Conservation (phyloP, 345 rosid genomes). For the Ricinus communis region DNA sequence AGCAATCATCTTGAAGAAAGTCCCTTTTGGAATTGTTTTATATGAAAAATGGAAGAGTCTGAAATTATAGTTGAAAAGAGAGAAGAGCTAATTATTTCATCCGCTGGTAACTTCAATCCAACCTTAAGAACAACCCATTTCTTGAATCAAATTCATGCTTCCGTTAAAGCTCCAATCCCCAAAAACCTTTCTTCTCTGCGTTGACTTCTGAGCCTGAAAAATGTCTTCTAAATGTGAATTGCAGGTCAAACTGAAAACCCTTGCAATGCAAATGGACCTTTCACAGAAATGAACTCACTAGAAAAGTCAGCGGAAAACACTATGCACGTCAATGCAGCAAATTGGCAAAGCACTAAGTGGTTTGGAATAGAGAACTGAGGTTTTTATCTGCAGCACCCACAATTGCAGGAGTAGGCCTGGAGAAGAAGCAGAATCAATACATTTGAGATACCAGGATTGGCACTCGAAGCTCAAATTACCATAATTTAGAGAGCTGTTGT, state of each 20-base stretch:
- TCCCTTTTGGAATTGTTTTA: no score
- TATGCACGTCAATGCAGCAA: no score
- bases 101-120: not conserved
- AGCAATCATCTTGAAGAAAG: no score
- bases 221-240: not conserved
- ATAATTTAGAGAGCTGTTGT: slow-evolving; percentile 24
- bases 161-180: not conserved
- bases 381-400: not conserved
- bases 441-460: not conserved
- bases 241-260: no score
- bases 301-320: no score
- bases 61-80: not conserved
- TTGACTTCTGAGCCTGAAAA: not conserved
- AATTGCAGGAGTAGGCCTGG: not conserved
- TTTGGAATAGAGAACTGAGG: slow-evolving; percentile 23
- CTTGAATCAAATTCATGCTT: not conserved
- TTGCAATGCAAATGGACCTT: no score
- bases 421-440: slow-evolving; percentile 4
- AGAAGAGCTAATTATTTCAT: slow-evolving; percentile 6
- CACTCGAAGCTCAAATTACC: slow-evolving; percentile 26
- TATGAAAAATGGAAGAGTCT: slow-evolving; percentile 1
- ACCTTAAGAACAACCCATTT: slow-evolving; percentile 11
- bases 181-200: not conserved
- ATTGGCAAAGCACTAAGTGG: not conserved
- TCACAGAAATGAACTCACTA: no score